Evolutionary conservation across 495 filamentous ascomycete genomes (phyloP).

Genomic region (Penicillium waksmanii): DNA sequence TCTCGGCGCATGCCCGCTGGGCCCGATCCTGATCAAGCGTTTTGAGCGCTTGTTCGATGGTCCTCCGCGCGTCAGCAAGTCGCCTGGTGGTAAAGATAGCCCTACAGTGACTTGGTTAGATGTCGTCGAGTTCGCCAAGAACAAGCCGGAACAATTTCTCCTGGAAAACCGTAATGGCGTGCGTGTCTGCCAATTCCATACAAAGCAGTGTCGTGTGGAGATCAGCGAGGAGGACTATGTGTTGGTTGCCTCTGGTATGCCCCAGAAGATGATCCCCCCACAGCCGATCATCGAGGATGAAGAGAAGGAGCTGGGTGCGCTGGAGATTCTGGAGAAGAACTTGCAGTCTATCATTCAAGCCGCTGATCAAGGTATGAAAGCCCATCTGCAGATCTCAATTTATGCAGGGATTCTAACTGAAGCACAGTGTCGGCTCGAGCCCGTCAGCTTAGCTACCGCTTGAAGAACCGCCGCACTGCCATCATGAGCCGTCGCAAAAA

Average conservation of each 20-base stretch:
- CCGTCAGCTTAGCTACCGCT: slow-evolving; percentile 78
- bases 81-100: slow-evolving; percentile 65
- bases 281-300: slow-evolving; percentile 86
- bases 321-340: slow-evolving; percentile 81
- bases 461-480: slow-evolving; percentile 73
- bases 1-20: slow-evolving; percentile 80
- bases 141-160: slow-evolving; percentile 78
- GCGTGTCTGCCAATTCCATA: slow-evolving; percentile 77
- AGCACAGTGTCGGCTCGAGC: slow-evolving; percentile 71
- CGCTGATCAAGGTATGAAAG: slow-evolving; percentile 71
- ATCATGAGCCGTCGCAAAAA: slow-evolving; percentile 65
- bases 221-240: slow-evolving; percentile 87
- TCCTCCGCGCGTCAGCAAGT: slow-evolving; percentile 68
- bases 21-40: slow-evolving; percentile 79
- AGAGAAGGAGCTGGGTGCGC: slow-evolving; percentile 77
- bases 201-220: slow-evolving; percentile 79
- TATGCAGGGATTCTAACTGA: slow-evolving; percentile 7
- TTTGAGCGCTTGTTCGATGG: slow-evolving; percentile 87
- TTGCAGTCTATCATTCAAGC: slow-evolving; percentile 73
- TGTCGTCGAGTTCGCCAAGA: slow-evolving; percentile 80
- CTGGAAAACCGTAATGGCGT: slow-evolving; percentile 69
- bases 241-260: slow-evolving; percentile 76
- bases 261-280: slow-evolving; percentile 81
- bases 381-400: neutral
- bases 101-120: slow-evolving; percentile 77